These are phyloP conservation scores for Fusarium transvaalense DNA, from an alignment of 2,329 filamentous ascomycete species.

Conservation along the genomic window DNA sequence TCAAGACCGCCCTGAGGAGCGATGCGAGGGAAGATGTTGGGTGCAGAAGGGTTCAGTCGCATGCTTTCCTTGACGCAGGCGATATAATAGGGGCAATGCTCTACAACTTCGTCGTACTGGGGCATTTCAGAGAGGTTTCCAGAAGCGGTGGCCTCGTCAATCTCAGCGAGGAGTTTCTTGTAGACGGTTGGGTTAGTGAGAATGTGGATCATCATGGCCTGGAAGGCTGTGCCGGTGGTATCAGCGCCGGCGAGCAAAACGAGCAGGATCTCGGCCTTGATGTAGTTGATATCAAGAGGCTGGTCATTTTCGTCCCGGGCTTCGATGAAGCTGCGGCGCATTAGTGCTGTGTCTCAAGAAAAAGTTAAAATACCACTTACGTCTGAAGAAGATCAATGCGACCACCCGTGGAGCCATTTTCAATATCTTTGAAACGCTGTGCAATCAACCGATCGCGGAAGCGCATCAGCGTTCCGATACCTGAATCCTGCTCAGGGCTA, in stretches of 20 bases:
- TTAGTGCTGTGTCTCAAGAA: not conserved
- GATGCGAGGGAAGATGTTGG: slow-evolving; percentile 62
- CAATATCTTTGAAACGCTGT: slow-evolving; percentile 61
- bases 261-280: slow-evolving; percentile 39
- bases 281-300: slow-evolving; percentile 37
- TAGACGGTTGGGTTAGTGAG: slow-evolving; percentile 36
- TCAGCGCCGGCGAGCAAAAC: slow-evolving; percentile 55
- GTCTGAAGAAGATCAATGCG: slow-evolving; percentile 66
- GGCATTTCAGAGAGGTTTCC: slow-evolving; percentile 55
- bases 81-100: slow-evolving; percentile 61
- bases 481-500: slow-evolving; percentile 63
- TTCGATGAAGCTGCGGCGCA: slow-evolving; percentile 18
- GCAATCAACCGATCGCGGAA: slow-evolving; percentile 67
- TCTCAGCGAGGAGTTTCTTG: slow-evolving; percentile 44
- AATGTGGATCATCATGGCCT: slow-evolving; percentile 54
- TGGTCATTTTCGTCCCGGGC: slow-evolving; percentile 24
- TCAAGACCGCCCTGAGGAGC: slow-evolving; percentile 60
- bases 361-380: slow-evolving; percentile 20
- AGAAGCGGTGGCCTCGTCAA: slow-evolving; percentile 39
- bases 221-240: slow-evolving; percentile 63
- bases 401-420: slow-evolving; percentile 57
- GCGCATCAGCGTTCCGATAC: slow-evolving; percentile 68
- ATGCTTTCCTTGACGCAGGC: slow-evolving; percentile 67
- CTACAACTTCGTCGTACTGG: slow-evolving; percentile 45
- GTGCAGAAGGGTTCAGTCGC: slow-evolving; percentile 62